phyloP scores from a whole-genome alignment of 495 filamentous ascomycete species.

The Chaetomium tenue region DNA sequence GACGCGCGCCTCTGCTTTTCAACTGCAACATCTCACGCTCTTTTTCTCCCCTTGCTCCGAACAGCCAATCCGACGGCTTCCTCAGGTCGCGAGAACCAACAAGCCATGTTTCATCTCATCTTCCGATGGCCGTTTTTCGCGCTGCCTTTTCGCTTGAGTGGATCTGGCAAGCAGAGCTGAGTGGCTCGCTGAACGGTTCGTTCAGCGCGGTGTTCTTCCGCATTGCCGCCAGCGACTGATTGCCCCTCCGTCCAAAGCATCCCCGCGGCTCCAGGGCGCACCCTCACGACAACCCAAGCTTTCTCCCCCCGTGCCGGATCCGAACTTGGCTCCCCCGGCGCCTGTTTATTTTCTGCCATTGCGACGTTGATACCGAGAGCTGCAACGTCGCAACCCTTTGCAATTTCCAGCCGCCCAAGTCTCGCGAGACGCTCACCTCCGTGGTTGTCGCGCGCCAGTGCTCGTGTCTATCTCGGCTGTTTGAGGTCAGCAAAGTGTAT shows the following conservation, averaged over 20 bases:
- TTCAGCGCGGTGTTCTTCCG: constrained; percentile 12
- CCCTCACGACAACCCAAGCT: neutral
- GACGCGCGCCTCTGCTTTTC: constrained; percentile 29
- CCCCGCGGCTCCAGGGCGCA: constrained; percentile 13
- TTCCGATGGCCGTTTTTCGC: constrained; percentile 17
- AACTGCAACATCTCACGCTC: neutral
- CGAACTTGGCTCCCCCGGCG: neutral
- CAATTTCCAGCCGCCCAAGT: constrained; percentile 26
- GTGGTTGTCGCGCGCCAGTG: constrained; percentile 31
- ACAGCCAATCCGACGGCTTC: constrained; percentile 27
- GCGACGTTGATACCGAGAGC: constrained; percentile 21
- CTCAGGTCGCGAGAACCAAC: constrained; percentile 10
- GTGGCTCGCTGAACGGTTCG: constrained; percentile 9
- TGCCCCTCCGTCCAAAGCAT: neutral
- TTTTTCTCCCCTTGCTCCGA: neutral
- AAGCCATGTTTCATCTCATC: constrained; percentile 30
- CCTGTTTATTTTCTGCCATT: constrained; percentile 2
- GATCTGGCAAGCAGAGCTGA: constrained; percentile 12
- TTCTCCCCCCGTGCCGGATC: neutral
- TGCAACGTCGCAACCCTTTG: constrained; percentile 24
- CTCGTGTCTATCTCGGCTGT: neutral
- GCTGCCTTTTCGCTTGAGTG: constrained; percentile 20
- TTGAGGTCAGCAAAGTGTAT: constrained; percentile 10
- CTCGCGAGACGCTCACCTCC: constrained; percentile 16
- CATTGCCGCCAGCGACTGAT: constrained; percentile 21